These are phyloP conservation scores for Laguncularia racemosa DNA, from an alignment of 345 rosid genomes.

Conservation along the genomic window DNA sequence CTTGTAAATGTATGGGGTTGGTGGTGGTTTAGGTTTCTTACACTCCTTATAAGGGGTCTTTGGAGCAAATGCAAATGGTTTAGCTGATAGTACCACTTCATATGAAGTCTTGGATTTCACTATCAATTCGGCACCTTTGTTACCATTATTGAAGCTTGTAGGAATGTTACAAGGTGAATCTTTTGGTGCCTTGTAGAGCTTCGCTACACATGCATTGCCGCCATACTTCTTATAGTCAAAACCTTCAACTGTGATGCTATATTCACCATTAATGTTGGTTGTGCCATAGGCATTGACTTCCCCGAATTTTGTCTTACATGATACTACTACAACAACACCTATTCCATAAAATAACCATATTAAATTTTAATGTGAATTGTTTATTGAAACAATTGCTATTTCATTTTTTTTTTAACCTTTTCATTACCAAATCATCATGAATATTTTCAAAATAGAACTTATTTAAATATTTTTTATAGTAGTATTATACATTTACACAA, in stretches of 20 bases:
- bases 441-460: too few species aligned
- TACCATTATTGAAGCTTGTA: conserved; percentile 25
- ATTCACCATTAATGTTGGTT: conserved; percentile 45
- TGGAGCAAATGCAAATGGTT: conserved; percentile 29
- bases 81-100: conserved; percentile 37
- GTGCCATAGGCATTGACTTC: conserved; percentile 22
- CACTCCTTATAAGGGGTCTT: conserved; percentile 20
- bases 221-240: conserved; percentile 20
- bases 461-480: not conserved
- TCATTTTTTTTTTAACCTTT: too few species aligned
- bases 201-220: conserved; percentile 23
- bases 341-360: not conserved
- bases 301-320: conserved; percentile 16
- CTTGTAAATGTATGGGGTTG: conserved; percentile 13
- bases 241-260: conserved; percentile 15
- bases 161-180: conserved; percentile 20
- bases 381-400: too few species aligned
- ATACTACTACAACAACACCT: conserved; percentile 26
- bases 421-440: too few species aligned
- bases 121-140: conserved; percentile 38
- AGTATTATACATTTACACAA: not conserved
- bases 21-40: conserved; percentile 3
- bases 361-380: too few species aligned
- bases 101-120: conserved; percentile 49
- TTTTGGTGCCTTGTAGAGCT: conserved; percentile 21